phyloP scores from a whole-genome alignment of 2,329 filamentous ascomycete genomes.

The Scedosporium boydii region DNA sequence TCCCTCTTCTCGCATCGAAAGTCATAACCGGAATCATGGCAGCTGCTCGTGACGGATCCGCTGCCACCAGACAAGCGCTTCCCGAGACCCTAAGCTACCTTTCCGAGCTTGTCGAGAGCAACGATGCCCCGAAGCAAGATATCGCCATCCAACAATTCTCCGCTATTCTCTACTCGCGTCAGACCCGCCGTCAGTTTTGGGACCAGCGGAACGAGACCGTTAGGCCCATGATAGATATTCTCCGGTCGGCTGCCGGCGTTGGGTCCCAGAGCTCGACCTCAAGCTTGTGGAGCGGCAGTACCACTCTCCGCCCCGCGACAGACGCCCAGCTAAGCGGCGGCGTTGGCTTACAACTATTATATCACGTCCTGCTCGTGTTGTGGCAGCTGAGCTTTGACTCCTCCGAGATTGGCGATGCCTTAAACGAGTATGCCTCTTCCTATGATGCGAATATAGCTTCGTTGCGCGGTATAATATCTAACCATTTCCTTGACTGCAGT shows the following conservation, averaged over 20 bases:
- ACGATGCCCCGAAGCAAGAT: slow-evolving; percentile 85
- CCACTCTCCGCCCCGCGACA: slow-evolving; percentile 45
- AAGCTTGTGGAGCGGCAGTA: slow-evolving; percentile 50
- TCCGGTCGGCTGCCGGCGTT: slow-evolving; percentile 67
- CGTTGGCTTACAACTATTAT: slow-evolving; percentile 84
- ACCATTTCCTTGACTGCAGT: slow-evolving; percentile 31
- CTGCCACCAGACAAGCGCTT: slow-evolving; percentile 65
- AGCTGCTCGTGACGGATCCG: slow-evolving; percentile 51
- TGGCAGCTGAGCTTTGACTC: slow-evolving; percentile 98
- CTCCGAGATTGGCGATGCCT: slow-evolving; percentile 57
- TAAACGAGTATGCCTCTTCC: slow-evolving; percentile 63
- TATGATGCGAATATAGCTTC: neutral
- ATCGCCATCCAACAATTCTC: slow-evolving; percentile 93
- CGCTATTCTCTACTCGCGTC: slow-evolving; percentile 64
- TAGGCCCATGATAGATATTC: slow-evolving; percentile 70
- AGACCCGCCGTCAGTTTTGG: slow-evolving; percentile 80
- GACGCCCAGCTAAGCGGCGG: slow-evolving; percentile 63
- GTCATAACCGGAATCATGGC: slow-evolving; percentile 74
- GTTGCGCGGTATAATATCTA: neutral
- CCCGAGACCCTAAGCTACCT: slow-evolving; percentile 80
- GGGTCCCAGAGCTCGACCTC: slow-evolving; percentile 51
- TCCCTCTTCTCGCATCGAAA: slow-evolving; percentile 81
- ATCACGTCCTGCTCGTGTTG: slow-evolving; percentile 84
- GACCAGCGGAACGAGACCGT: slow-evolving; percentile 79
- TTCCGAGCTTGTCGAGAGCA: slow-evolving; percentile 70